Evolutionary conservation across 495 filamentous ascomycete genomes (phyloP).

Genomic region (Aspergillus ostianus): DNA sequence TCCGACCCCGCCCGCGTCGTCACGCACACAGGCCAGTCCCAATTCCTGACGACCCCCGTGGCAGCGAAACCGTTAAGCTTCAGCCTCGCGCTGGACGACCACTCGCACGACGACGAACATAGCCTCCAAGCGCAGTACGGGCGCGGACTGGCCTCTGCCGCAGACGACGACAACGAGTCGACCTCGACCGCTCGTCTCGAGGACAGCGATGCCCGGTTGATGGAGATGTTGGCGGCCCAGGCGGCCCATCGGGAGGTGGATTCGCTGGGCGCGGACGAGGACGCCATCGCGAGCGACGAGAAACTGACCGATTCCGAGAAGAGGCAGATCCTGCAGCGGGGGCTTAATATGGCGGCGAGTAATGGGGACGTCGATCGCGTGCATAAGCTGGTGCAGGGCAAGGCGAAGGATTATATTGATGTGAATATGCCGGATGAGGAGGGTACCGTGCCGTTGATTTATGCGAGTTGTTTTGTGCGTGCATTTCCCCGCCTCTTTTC

Average conservation of each 20-base stretch:
- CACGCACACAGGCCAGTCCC: constrained; percentile 72
- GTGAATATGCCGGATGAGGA: constrained; percentile 92
- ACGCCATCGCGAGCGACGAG: constrained; percentile 69
- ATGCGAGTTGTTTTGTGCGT: constrained; percentile 97
- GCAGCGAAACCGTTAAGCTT: constrained; percentile 80
- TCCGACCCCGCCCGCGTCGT: too few species aligned
- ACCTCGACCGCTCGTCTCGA: constrained; percentile 57
- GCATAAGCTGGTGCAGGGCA: constrained; percentile 69
- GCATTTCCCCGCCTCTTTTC: constrained; percentile 7
- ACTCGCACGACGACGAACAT: constrained; percentile 45
- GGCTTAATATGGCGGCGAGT: constrained; percentile 92
- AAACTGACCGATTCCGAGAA: constrained; percentile 76
- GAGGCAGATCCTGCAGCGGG: constrained; percentile 75
- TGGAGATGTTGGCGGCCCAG: constrained; percentile 95
- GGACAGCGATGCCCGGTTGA: constrained; percentile 81
- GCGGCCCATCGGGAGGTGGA: constrained; percentile 76
- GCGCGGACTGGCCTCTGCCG: constrained; percentile 38
- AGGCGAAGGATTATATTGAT: constrained; percentile 75
- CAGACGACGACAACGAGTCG: constrained; percentile 62
- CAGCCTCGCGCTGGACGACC: constrained; percentile 78
- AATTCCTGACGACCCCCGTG: constrained; percentile 84
- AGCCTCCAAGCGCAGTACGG: constrained; percentile 37
- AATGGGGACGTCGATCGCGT: constrained; percentile 90
- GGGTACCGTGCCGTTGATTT: constrained; percentile 91
- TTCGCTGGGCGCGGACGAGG: constrained; percentile 70